Evolutionary conservation across 305 asterid genomes (phyloP), one percentile per base, ranked within the genome.

Genomic region (Lippia alba): DNA sequence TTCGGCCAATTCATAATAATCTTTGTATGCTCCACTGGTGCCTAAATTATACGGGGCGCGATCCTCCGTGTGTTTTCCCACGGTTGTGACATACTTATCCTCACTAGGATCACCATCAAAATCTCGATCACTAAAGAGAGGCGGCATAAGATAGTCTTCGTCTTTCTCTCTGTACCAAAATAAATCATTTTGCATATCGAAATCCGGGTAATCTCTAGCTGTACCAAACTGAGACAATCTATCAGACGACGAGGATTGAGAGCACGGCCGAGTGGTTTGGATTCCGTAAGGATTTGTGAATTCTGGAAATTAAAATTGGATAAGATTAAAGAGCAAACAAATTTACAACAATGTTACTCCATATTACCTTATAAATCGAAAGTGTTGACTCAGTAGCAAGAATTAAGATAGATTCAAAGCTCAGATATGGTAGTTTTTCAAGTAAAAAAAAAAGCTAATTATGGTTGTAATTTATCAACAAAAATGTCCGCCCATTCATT

Each of bases 121-220:
- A 46, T 91, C 93, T 6, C 77, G 49, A 78, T 71, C 85, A 20
- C 65, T 75, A 65, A 86, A 81, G 71, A 49, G 67, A 17, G 90
- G 87, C 3, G 92, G 89, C 86, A 83, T 86, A 0, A 72, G 79
- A 69, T 70, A 94, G 78, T 92, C 97, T 39, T 88, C 96, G 41
- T 92, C 98, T 19, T 82, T 92, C 77, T 95, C 98, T 75, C 80
- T 83, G 76, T 90, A 87, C 99, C 98, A 95, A 72, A 78, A 85
- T 16, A 84, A 83, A 75, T 92, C 96, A 70, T 85, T 89, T 64
- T 92, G 96, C 96, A 95, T 95, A 72, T 94, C 98, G n/a, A 95
- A 89, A 67, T 92, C 97, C n/a, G 84, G 96, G 88, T 89, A 91
- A 75, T 94, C 98, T 66, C 98, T 79, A 60, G 99, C 96, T 0